phyloP scores from a whole-genome alignment of 83 land plant species.

The Isoetes engelmannii region DNA sequence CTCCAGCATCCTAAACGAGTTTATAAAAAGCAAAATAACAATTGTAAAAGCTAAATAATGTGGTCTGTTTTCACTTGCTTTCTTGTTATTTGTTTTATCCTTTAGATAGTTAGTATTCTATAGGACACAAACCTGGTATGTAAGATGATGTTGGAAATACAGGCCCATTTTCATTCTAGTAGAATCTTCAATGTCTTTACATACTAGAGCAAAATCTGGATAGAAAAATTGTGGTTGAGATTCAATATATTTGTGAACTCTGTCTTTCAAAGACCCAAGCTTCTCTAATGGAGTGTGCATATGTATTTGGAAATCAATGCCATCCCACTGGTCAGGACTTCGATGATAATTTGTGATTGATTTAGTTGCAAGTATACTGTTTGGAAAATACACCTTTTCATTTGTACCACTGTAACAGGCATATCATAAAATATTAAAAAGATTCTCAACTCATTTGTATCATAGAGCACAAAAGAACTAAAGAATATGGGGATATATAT shows the following conservation, averaged over 20 bases:
- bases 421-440: too few species aligned
- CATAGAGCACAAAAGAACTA: too few species aligned
- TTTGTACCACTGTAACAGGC: constrained; percentile 28
- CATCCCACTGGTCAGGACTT: constrained; percentile 44
- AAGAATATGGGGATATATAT: too few species aligned
- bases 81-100: too few species aligned
- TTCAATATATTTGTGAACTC: constrained; percentile 27
- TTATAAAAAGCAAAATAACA: too few species aligned
- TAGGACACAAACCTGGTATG: constrained; percentile 22
- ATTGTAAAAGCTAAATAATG: too few species aligned
- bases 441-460: too few species aligned
- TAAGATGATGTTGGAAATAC: constrained; percentile 32
- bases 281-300: constrained; percentile 35
- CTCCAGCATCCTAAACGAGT: too few species aligned
- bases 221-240: constrained; percentile 35
- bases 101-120: too few species aligned
- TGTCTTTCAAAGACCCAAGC: constrained; percentile 28
- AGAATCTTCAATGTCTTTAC: constrained; percentile 30
- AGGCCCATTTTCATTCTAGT: constrained; percentile 30
- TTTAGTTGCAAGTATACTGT: constrained; percentile 30
- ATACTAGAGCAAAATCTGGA: constrained; percentile 31
- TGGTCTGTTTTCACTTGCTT: too few species aligned
- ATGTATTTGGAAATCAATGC: constrained; percentile 37
- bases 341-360: constrained; percentile 35
- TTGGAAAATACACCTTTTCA: constrained; percentile 39